Evolutionary conservation across 2,329 filamentous ascomycete genomes (phyloP), one percentile per base, ranked within the genome.

Genomic region (Rosellinia necatrix): DNA sequence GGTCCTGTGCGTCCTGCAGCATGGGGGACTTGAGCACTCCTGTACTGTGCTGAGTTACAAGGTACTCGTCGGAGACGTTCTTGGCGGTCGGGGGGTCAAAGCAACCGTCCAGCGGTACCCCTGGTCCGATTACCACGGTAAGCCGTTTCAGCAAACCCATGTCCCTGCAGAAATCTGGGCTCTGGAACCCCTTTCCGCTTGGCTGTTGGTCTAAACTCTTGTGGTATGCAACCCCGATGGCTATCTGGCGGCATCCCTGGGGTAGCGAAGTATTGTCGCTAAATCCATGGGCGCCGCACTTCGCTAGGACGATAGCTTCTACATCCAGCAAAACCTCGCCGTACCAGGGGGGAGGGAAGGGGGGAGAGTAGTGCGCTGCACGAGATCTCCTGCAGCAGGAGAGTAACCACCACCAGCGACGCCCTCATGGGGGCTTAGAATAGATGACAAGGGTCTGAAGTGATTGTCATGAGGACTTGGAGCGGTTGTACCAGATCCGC

Each of bases 71-170:
- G 54, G 46, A 50, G 57, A 30, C 27, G 15, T 34, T 44, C 58
- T 60, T 58, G 58, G 58, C 54, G 22, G 55, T 52, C 34, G 57
- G 54, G n/a, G 57, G 58, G 54, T 58, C 51, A 54, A 55, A 54
- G 58, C 50, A 48, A 48, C 52, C 25, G 25, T 17, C 44, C n/a
- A 22, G 40, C 32, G 38, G 41, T 35, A 21, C 57, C 64, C 67
- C 61, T 66, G 58, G 58, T n/a, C 59, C 50, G 53, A 60, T 51
- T 60, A 62, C 63, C 44, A 56, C 38, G 49, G 64, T 64, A 64
- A 66, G 63, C 64, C 62, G 69, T 71, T 71, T 68, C 68, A 68
- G 49, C 49, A 21, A 61, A 56, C 68, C 69, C 59, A n/a, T 68
- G 67, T 65, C 63, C 63, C 61, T 65, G 68, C 69, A 68, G 61